Base-by-base conservation (phyloP, 805 yeast species). In the Scheffersomyces stipitis region DNA sequence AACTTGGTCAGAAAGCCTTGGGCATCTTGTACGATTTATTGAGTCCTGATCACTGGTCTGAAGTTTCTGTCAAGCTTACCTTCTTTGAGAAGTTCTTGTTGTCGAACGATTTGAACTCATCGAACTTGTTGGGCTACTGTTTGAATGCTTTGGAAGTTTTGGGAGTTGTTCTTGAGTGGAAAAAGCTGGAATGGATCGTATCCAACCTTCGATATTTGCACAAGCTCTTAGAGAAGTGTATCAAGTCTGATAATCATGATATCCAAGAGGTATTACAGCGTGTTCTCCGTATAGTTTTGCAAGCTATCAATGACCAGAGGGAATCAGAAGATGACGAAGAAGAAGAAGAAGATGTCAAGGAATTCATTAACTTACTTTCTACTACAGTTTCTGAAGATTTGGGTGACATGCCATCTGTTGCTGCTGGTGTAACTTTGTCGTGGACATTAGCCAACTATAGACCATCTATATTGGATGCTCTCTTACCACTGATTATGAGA, bases 101-200 rank as follows among this genome's bases (percentile, higher is more conserved):
- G 14, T 81, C 86, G 20, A 80, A 86, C 38, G 96, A 91, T 45
- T 66, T 85, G 40, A 78, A 75, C 26, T 75, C 88, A 10, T 74
- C 80, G 24, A 81, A 81, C 42, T 73, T 85, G 28, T 58, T 88
- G 16, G 87, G 89, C 2, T 83, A 85, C 48, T 86, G 96, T 48
- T 68, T 90, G 51, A 95, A 93, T 62, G 96, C 99, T 0, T 64
- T 95, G 33, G 96, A 88, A 56, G 97, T 93, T 0, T 70, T 93
- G 30, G 81, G 83, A 8, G 86, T 89, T 30, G 88, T 89, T 1
- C 66, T 93, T 36, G 86, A 82, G 45, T 86, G 88, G 75, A 86
- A 86, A 60, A 59, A 80, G 2, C 61, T 84, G 0, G 78, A 71
- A 10, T 93, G 97, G 97, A 83, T 93, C 36, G 64, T 84, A 28